Base-by-base conservation (phyloP, 441 rosid genomes). In the Pelargonium australe region DNA sequence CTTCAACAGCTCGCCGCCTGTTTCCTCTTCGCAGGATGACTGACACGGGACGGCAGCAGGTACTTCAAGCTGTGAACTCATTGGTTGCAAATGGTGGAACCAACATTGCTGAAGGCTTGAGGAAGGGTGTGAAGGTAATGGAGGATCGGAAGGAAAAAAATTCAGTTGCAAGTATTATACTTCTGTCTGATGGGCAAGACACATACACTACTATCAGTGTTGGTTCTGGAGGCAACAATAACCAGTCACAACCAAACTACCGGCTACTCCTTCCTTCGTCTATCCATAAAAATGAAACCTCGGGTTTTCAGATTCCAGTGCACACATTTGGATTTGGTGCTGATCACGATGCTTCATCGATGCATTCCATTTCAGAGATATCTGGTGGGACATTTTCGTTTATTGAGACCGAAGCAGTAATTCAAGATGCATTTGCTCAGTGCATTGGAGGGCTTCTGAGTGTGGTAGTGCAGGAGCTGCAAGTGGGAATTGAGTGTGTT, bases 381-480 rank as follows among this genome's bases (percentile, higher is more conserved):
- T 90, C 98, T 6, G 94, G 98, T 13, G 99, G 99, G 23, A 95
- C 98, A 0, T 95, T 95, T 81, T 92, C 98, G 23, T 92, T 95
- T 73, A 92, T 92, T 2, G 99, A 92, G 80, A 87, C 89, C 0
- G 98, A 92, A 73, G 81, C 92, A 63, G 91, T 85, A 63, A 89
- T 95, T 60, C 99, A 95, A 72, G 99, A 95, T 71, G 98, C 99
- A 68, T 92, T 92, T 80, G 99, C 99, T 12, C 99, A 92, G 74
- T 95, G 99, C 80, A 92, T 95, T 41, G 99, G 99, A 20, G 99
- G 99, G 23, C 89, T 95, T 68, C 68, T 89, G 73, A 89, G 95
- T 69, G 95, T 89, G 57, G 92, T 87, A 34, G 92, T 79, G 77
- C 92, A 87, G 78, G 92, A 85, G 66, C 76, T 89, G 65, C 89